These are phyloP conservation scores for Grifola frondosa DNA, from an alignment of 1,284 basidiomycete species.

Conservation along the genomic window DNA sequence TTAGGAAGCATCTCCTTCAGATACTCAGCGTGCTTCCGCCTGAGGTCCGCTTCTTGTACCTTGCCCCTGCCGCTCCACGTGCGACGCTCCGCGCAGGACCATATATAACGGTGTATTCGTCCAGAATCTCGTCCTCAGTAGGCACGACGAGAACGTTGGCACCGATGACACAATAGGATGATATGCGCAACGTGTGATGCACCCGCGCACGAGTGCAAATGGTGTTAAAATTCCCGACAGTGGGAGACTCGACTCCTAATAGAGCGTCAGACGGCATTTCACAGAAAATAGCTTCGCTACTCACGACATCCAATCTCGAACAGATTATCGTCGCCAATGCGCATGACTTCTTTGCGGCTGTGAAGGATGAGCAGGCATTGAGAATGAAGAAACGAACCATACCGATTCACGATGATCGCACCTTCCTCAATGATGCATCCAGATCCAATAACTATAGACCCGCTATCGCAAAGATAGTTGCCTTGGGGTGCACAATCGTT, in stretches of 20 bases:
- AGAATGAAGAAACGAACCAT: constrained; percentile 1
- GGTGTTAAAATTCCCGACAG: constrained; percentile 83
- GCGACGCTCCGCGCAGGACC: constrained; percentile 73
- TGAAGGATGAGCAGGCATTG: constrained; percentile 1
- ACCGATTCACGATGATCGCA: constrained; percentile 85
- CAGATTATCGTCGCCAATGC: constrained; percentile 88
- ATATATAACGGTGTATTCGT: constrained; percentile 86
- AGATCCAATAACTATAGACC: constrained; percentile 85
- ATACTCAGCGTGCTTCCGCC: constrained; percentile 89
- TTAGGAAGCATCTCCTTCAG: constrained; percentile 88
- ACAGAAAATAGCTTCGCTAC: constrained; percentile 31
- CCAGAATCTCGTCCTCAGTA: constrained; percentile 72
- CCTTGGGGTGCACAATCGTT: constrained; percentile 92
- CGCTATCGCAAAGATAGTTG: constrained; percentile 84
- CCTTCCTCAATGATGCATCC: constrained; percentile 92
- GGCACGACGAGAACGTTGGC: constrained; percentile 75
- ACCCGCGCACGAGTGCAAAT: constrained; percentile 80
- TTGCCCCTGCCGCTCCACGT: constrained; percentile 86
- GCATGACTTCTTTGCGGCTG: constrained; percentile 81
- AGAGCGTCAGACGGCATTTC: constrained; percentile 7
- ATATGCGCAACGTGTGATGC: constrained; percentile 75
- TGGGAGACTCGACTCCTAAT: constrained; percentile 79
- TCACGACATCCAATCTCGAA: constrained; percentile 90
- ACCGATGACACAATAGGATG: constrained; percentile 81
- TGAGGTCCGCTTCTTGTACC: constrained; percentile 79